phyloP scores from a whole-genome alignment of 2,329 filamentous ascomycete species.

The Alternaria sp. region DNA sequence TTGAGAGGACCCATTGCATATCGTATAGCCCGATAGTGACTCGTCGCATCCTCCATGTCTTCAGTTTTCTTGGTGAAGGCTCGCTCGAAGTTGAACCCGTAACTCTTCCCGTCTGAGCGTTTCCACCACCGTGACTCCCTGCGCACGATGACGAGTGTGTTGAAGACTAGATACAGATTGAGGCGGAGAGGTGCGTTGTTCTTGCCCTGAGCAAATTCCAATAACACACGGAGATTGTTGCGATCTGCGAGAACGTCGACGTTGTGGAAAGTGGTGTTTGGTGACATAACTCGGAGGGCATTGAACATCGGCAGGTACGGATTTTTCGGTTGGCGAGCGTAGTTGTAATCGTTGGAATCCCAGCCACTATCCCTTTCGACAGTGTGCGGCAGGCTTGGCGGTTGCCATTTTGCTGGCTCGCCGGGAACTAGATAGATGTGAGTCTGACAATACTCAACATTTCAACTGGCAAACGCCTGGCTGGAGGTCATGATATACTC shows the following conservation, averaged over 20 bases:
- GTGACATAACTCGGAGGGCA: conserved; percentile 32
- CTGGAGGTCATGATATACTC: not conserved
- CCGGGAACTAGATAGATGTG: conserved; percentile 27
- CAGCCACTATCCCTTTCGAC: conserved; percentile 29
- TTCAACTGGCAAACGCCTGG: not conserved
- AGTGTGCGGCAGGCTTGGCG: conserved; percentile 21
- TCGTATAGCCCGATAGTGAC: conserved; percentile 38
- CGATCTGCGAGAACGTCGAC: conserved; percentile 38
- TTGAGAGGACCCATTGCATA: conserved; percentile 35
- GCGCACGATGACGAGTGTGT: conserved; percentile 36
- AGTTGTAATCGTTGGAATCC: conserved; percentile 36
- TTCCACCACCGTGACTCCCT: conserved; percentile 35
- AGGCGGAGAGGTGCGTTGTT: conserved; percentile 31
- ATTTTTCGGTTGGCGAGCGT: conserved; percentile 30
- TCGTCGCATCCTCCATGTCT: conserved; percentile 35
- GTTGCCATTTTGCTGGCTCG: conserved; percentile 31
- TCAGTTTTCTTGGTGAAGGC: conserved; percentile 26
- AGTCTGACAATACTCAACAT: not conserved
- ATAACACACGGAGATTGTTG: conserved; percentile 35
- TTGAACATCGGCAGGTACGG: conserved; percentile 37
- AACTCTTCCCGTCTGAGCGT: conserved; percentile 14
- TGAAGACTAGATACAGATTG: conserved; percentile 28
- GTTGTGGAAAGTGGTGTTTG: conserved; percentile 24
- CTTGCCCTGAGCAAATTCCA: conserved; percentile 36
- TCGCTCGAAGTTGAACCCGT: conserved; percentile 36